Conservation (phyloP, 768 basidiomycete species). For the Boletales sp. region DNA sequence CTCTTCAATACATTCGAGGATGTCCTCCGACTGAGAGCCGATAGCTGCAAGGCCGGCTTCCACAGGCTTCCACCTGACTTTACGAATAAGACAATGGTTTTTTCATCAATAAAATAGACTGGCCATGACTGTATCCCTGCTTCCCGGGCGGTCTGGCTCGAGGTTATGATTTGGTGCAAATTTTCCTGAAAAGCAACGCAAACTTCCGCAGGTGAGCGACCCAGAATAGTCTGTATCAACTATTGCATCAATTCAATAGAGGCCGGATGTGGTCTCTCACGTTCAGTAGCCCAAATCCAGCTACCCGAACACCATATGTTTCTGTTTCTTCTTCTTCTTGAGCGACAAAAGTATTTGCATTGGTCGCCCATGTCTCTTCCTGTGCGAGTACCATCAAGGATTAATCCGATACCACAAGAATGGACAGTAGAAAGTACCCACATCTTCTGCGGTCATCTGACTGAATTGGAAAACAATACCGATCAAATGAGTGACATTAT, state of each 20-base stretch:
- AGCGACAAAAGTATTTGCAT: constrained; percentile 89
- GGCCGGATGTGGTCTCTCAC: constrained; percentile 38
- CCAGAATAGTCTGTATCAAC: constrained; percentile 48
- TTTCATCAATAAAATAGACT: constrained; percentile 14
- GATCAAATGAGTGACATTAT: constrained; percentile 49
- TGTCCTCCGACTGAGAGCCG: constrained; percentile 74
- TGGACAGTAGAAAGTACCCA: constrained; percentile 33
- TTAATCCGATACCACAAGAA: not conserved
- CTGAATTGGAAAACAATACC: constrained; percentile 61
- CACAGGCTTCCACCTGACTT: constrained; percentile 82
- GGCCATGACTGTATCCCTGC: constrained; percentile 63
- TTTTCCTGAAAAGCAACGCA: constrained; percentile 50
- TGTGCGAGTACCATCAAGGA: constrained; percentile 29
- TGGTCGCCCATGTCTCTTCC: constrained; percentile 89
- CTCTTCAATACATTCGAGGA: constrained; percentile 75
- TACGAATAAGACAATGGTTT: constrained; percentile 2
- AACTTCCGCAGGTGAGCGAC: constrained; percentile 50
- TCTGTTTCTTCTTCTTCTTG: constrained; percentile 94
- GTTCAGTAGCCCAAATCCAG: constrained; percentile 78
- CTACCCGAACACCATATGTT: constrained; percentile 75
- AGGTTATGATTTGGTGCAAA: constrained; percentile 51
- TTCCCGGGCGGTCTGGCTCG: constrained; percentile 54
- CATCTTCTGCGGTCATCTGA: constrained; percentile 90
- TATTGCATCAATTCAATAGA: constrained; percentile 1
- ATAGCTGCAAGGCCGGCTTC: constrained; percentile 82